Conservation (phyloP, 768 basidiomycete genomes). For the Hemileccinum rubropunctum region DNA sequence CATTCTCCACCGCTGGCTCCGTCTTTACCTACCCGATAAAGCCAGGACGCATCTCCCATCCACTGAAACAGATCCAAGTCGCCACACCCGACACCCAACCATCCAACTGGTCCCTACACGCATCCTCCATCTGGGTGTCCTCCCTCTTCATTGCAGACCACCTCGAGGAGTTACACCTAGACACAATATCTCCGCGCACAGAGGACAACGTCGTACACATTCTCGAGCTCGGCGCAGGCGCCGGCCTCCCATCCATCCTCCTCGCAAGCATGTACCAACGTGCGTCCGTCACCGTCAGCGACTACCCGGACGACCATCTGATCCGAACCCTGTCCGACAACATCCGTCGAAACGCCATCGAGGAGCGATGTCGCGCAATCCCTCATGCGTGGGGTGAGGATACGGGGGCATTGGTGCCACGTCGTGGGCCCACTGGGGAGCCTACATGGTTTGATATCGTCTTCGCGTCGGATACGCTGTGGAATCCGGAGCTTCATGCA, state of each 20-base stretch:
- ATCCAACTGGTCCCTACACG: conserved; percentile 74
- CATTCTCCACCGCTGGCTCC: conserved; percentile 54
- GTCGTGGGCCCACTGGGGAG: not conserved
- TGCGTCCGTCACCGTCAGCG: conserved; percentile 51
- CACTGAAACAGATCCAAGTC: conserved; percentile 38
- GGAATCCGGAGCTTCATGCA: conserved; percentile 63
- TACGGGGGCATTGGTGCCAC: conserved; percentile 20
- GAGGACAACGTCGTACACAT: conserved; percentile 31
- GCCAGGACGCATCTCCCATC: conserved; percentile 15
- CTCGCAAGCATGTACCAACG: conserved; percentile 49
- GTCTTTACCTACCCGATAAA: conserved; percentile 44
- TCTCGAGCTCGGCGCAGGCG: conserved; percentile 75
- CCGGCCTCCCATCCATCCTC: conserved; percentile 70
- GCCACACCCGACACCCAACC: conserved; percentile 63
- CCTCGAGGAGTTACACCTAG: conserved; percentile 45
- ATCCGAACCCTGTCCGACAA: conserved; percentile 59
- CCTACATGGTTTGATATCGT: conserved; percentile 54
- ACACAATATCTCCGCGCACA: conserved; percentile 16
- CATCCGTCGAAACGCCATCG: conserved; percentile 47
- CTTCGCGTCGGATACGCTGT: conserved; percentile 73
- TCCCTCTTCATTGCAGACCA: conserved; percentile 68
- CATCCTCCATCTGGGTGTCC: conserved; percentile 73
- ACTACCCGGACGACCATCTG: conserved; percentile 68
- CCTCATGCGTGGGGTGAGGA: conserved; percentile 69
- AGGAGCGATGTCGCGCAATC: conserved; percentile 46